A percentile compares a stretch with the other conserved stretches of the same genome.
Evolutionary conservation across 352 stramenopile genomes (phyloP).

Genomic region (Aphanomyces euteiches): DNA sequence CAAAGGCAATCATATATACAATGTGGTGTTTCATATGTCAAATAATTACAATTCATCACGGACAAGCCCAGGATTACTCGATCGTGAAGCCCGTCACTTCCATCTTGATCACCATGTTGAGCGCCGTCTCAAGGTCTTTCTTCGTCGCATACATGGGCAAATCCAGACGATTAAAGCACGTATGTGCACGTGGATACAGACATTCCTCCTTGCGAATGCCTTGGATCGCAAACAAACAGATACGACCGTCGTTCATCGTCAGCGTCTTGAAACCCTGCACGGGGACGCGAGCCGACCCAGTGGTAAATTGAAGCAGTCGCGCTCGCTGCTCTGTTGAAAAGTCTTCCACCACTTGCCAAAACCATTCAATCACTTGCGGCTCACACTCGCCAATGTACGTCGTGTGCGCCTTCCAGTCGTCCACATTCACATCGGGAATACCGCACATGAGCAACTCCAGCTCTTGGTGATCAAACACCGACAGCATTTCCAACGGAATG

Average conservation of each 20-base stretch:
- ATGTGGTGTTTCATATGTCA: neutral
- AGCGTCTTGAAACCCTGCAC: slow-evolving; percentile 85
- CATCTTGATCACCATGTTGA: slow-evolving; percentile 29
- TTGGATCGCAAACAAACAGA: slow-evolving; percentile 84
- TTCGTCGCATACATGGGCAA: slow-evolving; percentile 70
- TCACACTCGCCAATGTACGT: slow-evolving; percentile 89
- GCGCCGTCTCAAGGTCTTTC: slow-evolving; percentile 80
- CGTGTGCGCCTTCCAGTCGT: slow-evolving; percentile 95
- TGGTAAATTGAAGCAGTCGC: slow-evolving; percentile 97
- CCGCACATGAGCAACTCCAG: slow-evolving; percentile 97
- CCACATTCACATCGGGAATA: slow-evolving; percentile 96
- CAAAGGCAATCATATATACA: neutral
- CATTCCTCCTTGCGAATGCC: slow-evolving; percentile 76
- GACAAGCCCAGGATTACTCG: neutral
- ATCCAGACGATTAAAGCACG: slow-evolving; percentile 83
- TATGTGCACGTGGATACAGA: slow-evolving; percentile 78
- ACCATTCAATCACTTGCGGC: slow-evolving; percentile 93
- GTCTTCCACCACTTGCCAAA: slow-evolving; percentile 95
- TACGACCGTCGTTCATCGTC: slow-evolving; percentile 85
- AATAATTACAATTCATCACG: too few relatives aligned
- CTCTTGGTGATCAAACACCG: slow-evolving; percentile 96
- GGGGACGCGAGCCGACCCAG: slow-evolving; percentile 92
- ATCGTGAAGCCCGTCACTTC: slow-evolving; percentile 28
- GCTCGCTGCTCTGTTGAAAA: slow-evolving; percentile 95
- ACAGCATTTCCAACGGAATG: slow-evolving; percentile 90